Evolutionary conservation across 2,329 filamentous ascomycete species (phyloP).

Genomic region (Huntiella bhutanensis): DNA sequence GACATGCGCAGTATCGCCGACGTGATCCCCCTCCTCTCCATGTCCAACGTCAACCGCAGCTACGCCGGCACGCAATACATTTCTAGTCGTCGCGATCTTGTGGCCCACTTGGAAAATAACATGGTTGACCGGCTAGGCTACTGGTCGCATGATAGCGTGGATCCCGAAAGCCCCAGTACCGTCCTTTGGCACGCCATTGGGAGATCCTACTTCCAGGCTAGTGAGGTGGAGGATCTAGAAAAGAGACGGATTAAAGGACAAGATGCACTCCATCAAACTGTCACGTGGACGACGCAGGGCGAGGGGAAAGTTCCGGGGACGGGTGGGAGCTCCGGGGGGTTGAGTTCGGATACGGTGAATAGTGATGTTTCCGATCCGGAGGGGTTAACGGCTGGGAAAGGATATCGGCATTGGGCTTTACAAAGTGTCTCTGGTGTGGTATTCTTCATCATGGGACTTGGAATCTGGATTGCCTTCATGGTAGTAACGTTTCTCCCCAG

Average conservation of each 20-base stretch:
- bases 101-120: conserved; percentile 31
- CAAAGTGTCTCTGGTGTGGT: conserved; percentile 44
- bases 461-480: conserved; percentile 51
- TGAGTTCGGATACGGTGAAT: conserved; percentile 4
- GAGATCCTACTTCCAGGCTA: conserved; percentile 16
- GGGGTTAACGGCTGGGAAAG: conserved; percentile 22
- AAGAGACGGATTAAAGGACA: conserved; percentile 3
- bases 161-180: conserved; percentile 37
- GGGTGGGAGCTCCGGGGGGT: background rate
- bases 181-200: conserved; percentile 67
- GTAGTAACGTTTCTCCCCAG: conserved; percentile 59
- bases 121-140: conserved; percentile 63
- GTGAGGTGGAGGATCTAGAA: conserved; percentile 3
- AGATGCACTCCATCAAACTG: background rate
- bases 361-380: conserved; percentile 6
- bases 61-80: conserved; percentile 51
- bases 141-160: conserved; percentile 34
- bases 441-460: conserved; percentile 40
- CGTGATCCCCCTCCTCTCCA: conserved; percentile 55
- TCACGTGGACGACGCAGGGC: no score
- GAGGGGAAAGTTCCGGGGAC: background rate
- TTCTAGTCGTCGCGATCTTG: conserved; percentile 32
- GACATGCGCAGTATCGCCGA: conserved; percentile 69
- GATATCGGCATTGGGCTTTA: conserved; percentile 63
- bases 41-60: conserved; percentile 58